Conservation (phyloP, 768 basidiomycete species). For the Lentinula boryana region DNA sequence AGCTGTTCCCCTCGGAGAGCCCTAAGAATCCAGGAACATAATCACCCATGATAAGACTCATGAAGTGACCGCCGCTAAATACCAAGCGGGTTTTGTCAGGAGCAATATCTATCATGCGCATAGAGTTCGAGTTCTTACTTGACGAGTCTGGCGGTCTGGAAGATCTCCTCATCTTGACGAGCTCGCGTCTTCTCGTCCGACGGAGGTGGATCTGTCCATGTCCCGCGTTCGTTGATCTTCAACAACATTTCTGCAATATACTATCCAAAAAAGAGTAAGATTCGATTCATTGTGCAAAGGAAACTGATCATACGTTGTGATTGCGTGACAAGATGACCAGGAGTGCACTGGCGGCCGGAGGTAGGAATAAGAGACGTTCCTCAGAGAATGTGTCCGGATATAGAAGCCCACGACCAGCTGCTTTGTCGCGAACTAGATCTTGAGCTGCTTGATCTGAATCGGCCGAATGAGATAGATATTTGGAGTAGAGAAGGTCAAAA, state of each 20-base stretch:
- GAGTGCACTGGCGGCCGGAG: conserved; percentile 63
- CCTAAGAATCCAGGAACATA: conserved; percentile 57
- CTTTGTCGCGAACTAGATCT: conserved; percentile 12
- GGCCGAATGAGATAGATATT: background rate
- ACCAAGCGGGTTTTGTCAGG: background rate
- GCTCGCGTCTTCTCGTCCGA: conserved; percentile 1
- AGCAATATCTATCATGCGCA: background rate
- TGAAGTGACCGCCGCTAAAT: conserved; percentile 45
- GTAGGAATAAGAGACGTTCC: conserved; percentile 59
- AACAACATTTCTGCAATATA: conserved; percentile 64
- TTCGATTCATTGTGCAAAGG: background rate
- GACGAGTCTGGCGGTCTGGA: conserved; percentile 21
- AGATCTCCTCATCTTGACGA: conserved; percentile 18
- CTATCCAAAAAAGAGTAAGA: conserved; percentile 24
- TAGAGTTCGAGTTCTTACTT: conserved; percentile 9
- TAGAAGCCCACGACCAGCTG: conserved; percentile 3
- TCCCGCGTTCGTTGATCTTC: conserved; percentile 60
- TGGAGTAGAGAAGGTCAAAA: background rate
- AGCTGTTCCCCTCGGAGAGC: conserved; percentile 43
- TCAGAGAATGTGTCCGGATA: conserved; percentile 28
- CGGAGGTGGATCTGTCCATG: conserved; percentile 15
- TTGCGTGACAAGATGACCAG: conserved; percentile 66
- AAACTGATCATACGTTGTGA: conserved; percentile 37
- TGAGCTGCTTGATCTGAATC: conserved; percentile 10
- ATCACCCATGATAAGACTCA: conserved; percentile 49